These are phyloP conservation scores for Aureococcus anophagefferens DNA, from an alignment of 108 stramenopile genomes.

Conservation along the genomic window DNA sequence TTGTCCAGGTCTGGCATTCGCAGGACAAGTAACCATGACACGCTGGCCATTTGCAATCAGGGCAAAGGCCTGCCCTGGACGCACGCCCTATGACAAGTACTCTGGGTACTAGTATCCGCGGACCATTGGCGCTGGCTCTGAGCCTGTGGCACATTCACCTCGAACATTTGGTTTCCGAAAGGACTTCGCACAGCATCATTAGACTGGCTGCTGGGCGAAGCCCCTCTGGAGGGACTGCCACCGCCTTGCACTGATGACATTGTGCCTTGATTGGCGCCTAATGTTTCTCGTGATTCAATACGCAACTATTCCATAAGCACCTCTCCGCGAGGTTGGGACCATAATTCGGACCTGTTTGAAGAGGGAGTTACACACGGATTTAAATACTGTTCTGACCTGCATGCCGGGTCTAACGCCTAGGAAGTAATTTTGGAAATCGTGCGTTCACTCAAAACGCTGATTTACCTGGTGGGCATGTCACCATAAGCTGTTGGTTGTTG, in stretches of 20 bases:
- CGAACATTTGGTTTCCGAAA: conserved; percentile 9
- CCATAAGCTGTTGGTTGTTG: conserved; percentile 69
- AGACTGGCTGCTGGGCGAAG: too few species aligned
- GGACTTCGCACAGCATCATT: not conserved
- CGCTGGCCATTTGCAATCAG: conserved; percentile 73
- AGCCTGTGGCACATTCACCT: not conserved
- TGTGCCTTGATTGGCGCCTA: too few species aligned
- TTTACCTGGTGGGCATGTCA: conserved; percentile 56
- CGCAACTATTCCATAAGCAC: too few species aligned
- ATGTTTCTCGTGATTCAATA: too few species aligned
- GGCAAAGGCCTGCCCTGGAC: conserved; percentile 74
- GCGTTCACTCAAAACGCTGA: too few species aligned
- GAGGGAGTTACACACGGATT: too few species aligned
- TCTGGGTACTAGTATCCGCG: not conserved
- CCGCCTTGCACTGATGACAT: too few species aligned
- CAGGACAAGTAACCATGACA: conserved; percentile 76
- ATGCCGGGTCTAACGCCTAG: not conserved
- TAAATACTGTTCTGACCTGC: not conserved
- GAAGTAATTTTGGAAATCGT: too few species aligned
- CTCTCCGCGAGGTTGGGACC: not conserved
- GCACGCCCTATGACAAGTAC: conserved; percentile 37
- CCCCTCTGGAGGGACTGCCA: too few species aligned
- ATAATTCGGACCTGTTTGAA: not conserved
- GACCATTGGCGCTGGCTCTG: too few species aligned
- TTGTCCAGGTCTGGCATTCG: conserved; percentile 63